Percentiles rank a stretch among this genome's conserved stretches.
These are phyloP conservation scores for Globisporangium parvum DNA, from an alignment of 352 stramenopile species.

Conservation along the genomic window DNA sequence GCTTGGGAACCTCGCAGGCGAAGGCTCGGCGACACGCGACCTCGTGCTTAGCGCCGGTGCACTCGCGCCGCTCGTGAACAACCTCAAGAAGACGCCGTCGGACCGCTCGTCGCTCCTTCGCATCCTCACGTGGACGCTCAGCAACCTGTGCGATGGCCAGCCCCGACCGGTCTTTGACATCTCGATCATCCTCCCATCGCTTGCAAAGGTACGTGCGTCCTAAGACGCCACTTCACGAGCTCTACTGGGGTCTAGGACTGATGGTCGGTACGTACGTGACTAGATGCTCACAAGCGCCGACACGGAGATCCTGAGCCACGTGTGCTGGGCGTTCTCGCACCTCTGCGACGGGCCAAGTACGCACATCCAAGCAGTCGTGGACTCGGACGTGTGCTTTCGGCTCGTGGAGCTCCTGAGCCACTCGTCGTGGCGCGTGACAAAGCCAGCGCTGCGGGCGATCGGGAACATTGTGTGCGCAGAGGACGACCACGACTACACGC, in stretches of 20 bases:
- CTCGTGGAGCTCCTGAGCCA: conserved; percentile 92
- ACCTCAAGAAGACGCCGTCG: conserved; percentile 84
- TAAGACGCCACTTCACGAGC: too few species aligned
- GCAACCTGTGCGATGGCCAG: conserved; percentile 90
- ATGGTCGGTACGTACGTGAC: background rate
- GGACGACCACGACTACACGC: conserved; percentile 89
- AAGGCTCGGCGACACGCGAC: conserved; percentile 85
- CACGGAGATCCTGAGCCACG: conserved; percentile 92
- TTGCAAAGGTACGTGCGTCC: conserved; percentile 45
- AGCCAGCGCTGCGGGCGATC: conserved; percentile 95
- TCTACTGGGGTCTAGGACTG: background rate
- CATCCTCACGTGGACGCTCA: conserved; percentile 91
- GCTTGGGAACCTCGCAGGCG: conserved; percentile 88
- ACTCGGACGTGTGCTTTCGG: conserved; percentile 83
- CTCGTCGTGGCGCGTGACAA: conserved; percentile 94
- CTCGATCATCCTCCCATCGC: conserved; percentile 79
- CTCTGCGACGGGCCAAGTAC: conserved; percentile 95
- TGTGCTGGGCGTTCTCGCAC: conserved; percentile 97
- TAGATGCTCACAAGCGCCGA: conserved; percentile 92
- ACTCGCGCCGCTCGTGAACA: conserved; percentile 81
- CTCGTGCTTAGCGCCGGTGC: conserved; percentile 83
- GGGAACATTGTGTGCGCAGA: conserved; percentile 99
- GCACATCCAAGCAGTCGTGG: conserved; percentile 94
- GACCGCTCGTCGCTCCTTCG: conserved; percentile 81
- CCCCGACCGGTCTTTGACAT: conserved; percentile 88